These are phyloP conservation scores for Fusarium sp. DNA, from an alignment of 2,329 filamentous ascomycete species.

Conservation along the genomic window DNA sequence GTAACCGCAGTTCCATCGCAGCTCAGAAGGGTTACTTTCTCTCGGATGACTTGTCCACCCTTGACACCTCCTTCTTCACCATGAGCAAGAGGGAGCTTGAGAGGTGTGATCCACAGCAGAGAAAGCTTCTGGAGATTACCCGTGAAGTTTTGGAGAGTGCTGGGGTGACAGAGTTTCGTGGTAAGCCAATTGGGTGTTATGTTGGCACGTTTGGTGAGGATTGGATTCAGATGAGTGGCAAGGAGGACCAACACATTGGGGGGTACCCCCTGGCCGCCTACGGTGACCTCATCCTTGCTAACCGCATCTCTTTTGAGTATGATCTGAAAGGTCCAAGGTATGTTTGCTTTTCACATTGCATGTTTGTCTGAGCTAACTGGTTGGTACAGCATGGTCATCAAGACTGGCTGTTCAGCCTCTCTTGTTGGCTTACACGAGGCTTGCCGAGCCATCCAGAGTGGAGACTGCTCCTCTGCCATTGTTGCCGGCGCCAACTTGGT, in stretches of 20 bases:
- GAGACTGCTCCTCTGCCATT: constrained; percentile 37
- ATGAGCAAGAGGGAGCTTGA: constrained; percentile 38
- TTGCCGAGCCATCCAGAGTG: constrained; percentile 18
- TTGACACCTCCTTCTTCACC: constrained; percentile 42
- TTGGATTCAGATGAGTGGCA: constrained; percentile 9
- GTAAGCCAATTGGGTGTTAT: constrained; percentile 34
- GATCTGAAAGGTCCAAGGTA: background rate
- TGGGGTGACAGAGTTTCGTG: background rate
- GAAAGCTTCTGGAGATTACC: constrained; percentile 27
- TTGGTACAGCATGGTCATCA: constrained; percentile 1
- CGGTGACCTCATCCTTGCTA: background rate
- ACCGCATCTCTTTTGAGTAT: background rate
- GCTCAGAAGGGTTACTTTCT: constrained; percentile 45
- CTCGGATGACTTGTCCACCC: constrained; percentile 38
- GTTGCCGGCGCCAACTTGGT: constrained; percentile 40
- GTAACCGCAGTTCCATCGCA: background rate
- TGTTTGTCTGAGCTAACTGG: background rate
- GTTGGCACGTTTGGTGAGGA: constrained; percentile 44
- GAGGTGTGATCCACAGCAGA: constrained; percentile 47
- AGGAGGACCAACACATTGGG: background rate
- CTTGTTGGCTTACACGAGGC: constrained; percentile 21
- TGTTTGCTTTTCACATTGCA: background rate
- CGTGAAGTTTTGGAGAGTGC: background rate
- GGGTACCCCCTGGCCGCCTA: background rate
- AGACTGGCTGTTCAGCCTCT: constrained; percentile 9